Base-by-base conservation (phyloP, 805 yeast species). In the Zygoascus ofunaensis region DNA sequence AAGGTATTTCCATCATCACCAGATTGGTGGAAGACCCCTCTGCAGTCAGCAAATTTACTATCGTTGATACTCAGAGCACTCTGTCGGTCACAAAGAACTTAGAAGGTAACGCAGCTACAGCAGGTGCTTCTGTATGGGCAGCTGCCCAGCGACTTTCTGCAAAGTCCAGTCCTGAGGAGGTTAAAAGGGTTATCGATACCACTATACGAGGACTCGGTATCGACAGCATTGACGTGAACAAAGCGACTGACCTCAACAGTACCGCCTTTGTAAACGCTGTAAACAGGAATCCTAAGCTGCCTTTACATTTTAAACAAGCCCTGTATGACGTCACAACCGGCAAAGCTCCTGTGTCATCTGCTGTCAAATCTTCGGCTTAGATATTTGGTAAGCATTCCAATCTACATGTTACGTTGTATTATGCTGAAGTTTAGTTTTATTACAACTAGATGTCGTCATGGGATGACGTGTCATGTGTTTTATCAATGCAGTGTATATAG, bases 311-410 rank as follows among this genome's bases (percentile, higher is more conserved):
- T 10, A 28, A 24, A 18, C 36, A 36, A 30, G 24, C 36, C 10
- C 14, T 43, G 4, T 30, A 37, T n/a, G 34, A 43, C 19, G 40
- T 37, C 18, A 28, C 37, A 17, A 14, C 28, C 2, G 41, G 41
- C 3, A 37, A 43, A 30, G 24, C 37, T 14, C 35, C 45, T 14
- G 30, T 43, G 3, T 43, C 45, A 8, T 22, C 39, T 28, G 15
- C 21, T 21, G 21, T 22, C 7, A 26, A 26, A 26, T 26, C 30
- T 8, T 7, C 12, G 7, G 14, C 42, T 12, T 23, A 18, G 23
- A 36, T 8, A 7, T n/a, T n/a, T n/a, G n/a, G n/a, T n/a, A n/a
- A n/a, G n/a, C n/a, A n/a, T n/a, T n/a, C n/a, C n/a, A n/a, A n/a
- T n/a, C n/a, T n/a, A n/a, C n/a, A n/a, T n/a, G n/a, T n/a, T n/a